Conservation (phyloP, 2,329 filamentous ascomycete genomes). For the Fusarium subglutinans region DNA sequence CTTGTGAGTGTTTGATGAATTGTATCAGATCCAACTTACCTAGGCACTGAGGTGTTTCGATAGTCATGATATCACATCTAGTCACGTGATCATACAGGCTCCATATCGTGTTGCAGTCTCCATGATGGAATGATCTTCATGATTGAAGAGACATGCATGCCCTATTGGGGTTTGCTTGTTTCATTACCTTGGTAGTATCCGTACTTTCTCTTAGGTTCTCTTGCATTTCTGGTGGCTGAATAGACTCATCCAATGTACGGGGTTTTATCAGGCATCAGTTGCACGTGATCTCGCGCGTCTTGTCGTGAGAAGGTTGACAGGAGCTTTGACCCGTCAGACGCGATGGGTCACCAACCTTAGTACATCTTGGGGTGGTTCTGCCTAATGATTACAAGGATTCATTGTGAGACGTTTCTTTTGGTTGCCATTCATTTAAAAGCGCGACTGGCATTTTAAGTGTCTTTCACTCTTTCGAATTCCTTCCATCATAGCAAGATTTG, state of each 20-base stretch:
- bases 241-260: not conserved
- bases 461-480: not conserved
- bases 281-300: not conserved
- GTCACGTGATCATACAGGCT: constrained; percentile 44
- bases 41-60: constrained; percentile 9
- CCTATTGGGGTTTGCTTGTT: not conserved
- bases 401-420: constrained; percentile 23
- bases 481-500: not conserved
- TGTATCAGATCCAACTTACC: constrained; percentile 16
- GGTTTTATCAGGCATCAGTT: not conserved
- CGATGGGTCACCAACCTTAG: not conserved
- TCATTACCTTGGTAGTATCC: no score
- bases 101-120: not conserved
- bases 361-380: constrained; percentile 25
- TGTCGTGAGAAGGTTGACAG: not conserved
- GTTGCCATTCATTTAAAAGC: constrained; percentile 22
- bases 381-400: constrained; percentile 40
- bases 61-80: constrained; percentile 41
- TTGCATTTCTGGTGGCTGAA: not conserved
- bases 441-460: not conserved
- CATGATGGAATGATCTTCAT: not conserved
- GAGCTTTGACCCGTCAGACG: not conserved
- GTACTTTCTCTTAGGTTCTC: not conserved
- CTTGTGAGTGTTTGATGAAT: constrained; percentile 3
- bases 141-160: not conserved